Evolutionary conservation across 805 yeast genomes (phyloP).

Genomic region (Middelhovenomyces tepae): DNA sequence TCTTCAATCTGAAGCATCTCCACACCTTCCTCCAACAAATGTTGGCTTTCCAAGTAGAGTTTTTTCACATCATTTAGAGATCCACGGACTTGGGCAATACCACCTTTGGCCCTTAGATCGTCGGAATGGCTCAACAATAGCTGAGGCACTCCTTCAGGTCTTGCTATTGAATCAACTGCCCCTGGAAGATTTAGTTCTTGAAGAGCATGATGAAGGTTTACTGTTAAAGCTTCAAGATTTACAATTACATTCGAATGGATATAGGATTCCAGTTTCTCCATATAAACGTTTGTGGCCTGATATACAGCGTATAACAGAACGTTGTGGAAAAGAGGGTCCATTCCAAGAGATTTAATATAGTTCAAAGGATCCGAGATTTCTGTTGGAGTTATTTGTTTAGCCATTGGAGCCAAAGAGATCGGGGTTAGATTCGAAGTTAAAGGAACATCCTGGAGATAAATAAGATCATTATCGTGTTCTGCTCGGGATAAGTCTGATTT

Average conservation of each 20-base stretch:
- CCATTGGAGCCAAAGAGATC: conserved; percentile 36
- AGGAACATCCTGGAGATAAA: conserved; percentile 65
- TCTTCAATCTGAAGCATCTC: conserved; percentile 42
- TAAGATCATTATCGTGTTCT: conserved; percentile 73
- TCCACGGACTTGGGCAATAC: conserved; percentile 34
- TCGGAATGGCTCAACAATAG: conserved; percentile 48
- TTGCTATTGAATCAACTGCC: conserved; percentile 50
- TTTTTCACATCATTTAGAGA: conserved; percentile 39
- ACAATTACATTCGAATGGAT: conserved; percentile 36
- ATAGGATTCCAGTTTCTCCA: conserved; percentile 53
- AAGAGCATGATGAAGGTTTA: conserved; percentile 22
- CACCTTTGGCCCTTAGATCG: conserved; percentile 46
- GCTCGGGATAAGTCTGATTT: conserved; percentile 41
- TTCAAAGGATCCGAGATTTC: conserved; percentile 29
- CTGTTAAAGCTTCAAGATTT: conserved; percentile 21
- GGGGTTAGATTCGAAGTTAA: conserved; percentile 29
- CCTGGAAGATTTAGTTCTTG: conserved; percentile 50
- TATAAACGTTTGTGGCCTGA: conserved; percentile 57
- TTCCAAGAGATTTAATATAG: conserved; percentile 14
- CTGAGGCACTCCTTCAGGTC: conserved; percentile 48
- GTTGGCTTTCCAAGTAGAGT: conserved; percentile 34
- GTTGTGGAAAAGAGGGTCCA: conserved; percentile 41
- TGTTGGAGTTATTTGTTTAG: conserved; percentile 36
- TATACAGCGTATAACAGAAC: conserved; percentile 60
- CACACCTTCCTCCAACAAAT: conserved; percentile 38